A percentile compares a stretch with the other conserved stretches of the same genome.
Conservation (phyloP, 1,139 yeast species). For the Diutina pseudorugosa region DNA sequence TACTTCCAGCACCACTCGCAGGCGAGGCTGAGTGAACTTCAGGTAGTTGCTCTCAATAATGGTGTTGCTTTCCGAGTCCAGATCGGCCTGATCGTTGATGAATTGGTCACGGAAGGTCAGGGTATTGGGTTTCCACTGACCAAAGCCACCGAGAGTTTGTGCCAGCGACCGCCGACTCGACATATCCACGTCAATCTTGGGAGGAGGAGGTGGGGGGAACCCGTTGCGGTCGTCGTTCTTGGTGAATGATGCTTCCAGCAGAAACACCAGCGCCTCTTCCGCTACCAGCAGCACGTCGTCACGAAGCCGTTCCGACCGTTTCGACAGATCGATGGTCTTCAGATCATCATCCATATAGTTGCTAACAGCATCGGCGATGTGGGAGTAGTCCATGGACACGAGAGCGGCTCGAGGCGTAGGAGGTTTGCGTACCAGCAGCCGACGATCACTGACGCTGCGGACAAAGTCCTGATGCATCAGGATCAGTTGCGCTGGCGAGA, state of each 20-base stretch:
- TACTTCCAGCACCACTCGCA: not conserved
- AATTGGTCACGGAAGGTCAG: not conserved
- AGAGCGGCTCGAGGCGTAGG: not conserved
- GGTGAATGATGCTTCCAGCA: not conserved
- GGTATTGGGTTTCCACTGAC: conserved; percentile 2
- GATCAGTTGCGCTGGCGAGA: not conserved
- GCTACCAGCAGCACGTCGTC: not conserved
- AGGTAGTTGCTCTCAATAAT: not conserved
- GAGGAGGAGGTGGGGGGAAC: not conserved
- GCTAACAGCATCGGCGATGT: conserved; percentile 1
- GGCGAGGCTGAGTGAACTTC: not conserved
- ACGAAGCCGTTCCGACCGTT: not conserved
- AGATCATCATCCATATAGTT: not conserved
- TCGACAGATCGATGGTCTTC: not conserved
- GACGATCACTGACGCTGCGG: not conserved
- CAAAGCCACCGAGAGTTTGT: not conserved
- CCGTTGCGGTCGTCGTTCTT: not conserved
- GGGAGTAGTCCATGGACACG: conserved; percentile 1
- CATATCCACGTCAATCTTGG: not conserved
- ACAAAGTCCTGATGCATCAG: conserved; percentile 2
- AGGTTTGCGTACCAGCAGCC: not conserved
- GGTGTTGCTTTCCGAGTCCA: not conserved
- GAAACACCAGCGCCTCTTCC: not conserved
- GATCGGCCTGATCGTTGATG: not conserved
- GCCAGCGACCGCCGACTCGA: not conserved